Percentiles rank a stretch among this genome's conserved stretches.
Evolutionary conservation across 2,329 filamentous ascomycete species (phyloP).

Genomic region (Taxawa tesnikishii): DNA sequence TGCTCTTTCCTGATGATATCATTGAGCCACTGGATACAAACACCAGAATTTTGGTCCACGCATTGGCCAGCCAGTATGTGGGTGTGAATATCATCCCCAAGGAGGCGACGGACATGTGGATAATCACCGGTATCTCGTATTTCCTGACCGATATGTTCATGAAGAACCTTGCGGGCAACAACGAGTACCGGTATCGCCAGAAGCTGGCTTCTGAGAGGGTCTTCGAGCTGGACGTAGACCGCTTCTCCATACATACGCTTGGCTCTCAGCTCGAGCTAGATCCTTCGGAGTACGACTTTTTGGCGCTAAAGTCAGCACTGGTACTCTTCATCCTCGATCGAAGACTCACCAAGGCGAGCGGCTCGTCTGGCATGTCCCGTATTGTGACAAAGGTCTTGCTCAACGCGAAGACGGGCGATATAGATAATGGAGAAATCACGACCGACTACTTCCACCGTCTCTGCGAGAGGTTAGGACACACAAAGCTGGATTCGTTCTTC

Average conservation of each 20-base stretch:
- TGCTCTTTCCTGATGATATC: slow-evolving; percentile 75
- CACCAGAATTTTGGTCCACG: slow-evolving; percentile 68
- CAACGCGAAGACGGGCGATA: slow-evolving; percentile 70
- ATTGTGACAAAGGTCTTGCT: slow-evolving; percentile 79
- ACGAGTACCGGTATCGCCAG: slow-evolving; percentile 83
- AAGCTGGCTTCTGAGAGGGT: slow-evolving; percentile 75
- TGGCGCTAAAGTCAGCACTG: slow-evolving; percentile 78
- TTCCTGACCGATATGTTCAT: slow-evolving; percentile 94
- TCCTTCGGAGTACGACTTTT: slow-evolving; percentile 76
- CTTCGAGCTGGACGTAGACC: slow-evolving; percentile 66
- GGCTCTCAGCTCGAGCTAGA: slow-evolving; percentile 70
- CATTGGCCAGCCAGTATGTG: slow-evolving; percentile 84
- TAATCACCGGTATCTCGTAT: slow-evolving; percentile 78
- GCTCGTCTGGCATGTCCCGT: slow-evolving; percentile 69
- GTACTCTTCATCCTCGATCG: slow-evolving; percentile 92
- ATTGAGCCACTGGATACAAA: slow-evolving; percentile 76
- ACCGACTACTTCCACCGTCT: slow-evolving; percentile 66
- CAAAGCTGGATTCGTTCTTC: slow-evolving; percentile 82
- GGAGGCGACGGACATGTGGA: slow-evolving; percentile 71
- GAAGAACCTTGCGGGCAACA: slow-evolving; percentile 81
- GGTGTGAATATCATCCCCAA: slow-evolving; percentile 86
- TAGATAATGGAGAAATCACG: slow-evolving; percentile 57
- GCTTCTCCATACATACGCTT: slow-evolving; percentile 71
- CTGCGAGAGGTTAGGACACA: slow-evolving; percentile 81
- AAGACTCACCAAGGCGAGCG: slow-evolving; percentile 76